Conservation (phyloP, 305 asterid species). For the Fraxinus sp. region DNA sequence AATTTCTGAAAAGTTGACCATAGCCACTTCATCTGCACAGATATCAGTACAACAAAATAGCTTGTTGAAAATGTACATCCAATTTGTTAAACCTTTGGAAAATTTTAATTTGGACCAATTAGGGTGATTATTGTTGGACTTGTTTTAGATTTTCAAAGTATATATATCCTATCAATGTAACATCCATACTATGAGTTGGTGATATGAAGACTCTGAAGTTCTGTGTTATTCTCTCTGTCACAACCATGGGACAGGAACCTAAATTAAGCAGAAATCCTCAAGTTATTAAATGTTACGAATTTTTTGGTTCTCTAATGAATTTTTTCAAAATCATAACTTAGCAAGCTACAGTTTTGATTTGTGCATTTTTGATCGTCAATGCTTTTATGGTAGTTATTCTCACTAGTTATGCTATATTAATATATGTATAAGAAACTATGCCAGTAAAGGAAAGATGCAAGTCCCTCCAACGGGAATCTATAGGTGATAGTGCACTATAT, state of each 20-base stretch:
- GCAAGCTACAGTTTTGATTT: neutral
- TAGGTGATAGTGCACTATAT: neutral
- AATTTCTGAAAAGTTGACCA: neutral
- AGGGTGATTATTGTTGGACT: neutral
- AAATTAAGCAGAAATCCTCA: neutral
- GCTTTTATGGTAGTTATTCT: neutral
- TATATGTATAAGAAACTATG: neutral
- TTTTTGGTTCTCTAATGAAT: constrained; percentile 3
- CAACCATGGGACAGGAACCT: constrained; percentile 10
- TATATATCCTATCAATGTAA: constrained; percentile 3
- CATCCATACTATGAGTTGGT: constrained; percentile 8
- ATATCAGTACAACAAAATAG: neutral
- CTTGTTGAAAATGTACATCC: neutral
- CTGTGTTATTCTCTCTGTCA: neutral
- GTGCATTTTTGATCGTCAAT: neutral
- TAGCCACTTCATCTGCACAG: neutral
- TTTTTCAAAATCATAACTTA: constrained; percentile 4
- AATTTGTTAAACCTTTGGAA: neutral
- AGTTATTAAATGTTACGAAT: neutral
- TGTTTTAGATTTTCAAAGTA: constrained; percentile 1
- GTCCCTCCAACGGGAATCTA: neutral
- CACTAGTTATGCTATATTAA: neutral
- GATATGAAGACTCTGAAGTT: constrained; percentile 1
- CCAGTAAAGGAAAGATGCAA: neutral
- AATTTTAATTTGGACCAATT: neutral